phyloP scores from a whole-genome alignment of 768 basidiomycete genomes.

The Collybia nuda region DNA sequence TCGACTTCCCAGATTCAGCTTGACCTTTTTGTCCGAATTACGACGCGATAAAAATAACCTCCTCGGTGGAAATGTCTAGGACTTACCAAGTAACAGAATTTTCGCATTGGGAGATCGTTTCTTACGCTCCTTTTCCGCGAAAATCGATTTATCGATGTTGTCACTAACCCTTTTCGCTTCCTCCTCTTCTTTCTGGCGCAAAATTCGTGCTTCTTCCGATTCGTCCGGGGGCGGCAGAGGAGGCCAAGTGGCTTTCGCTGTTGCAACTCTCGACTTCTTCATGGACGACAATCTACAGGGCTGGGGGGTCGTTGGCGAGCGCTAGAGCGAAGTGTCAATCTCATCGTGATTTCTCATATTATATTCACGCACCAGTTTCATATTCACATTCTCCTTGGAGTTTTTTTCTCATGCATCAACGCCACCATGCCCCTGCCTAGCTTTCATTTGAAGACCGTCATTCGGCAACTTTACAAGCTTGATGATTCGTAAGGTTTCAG shows the following conservation, averaged over 20 bases:
- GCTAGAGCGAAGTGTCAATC: not conserved
- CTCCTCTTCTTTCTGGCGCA: slow-evolving; percentile 40
- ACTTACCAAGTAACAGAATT: slow-evolving; percentile 58
- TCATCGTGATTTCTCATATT: not conserved
- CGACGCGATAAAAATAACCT: not conserved
- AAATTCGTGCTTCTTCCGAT: slow-evolving; percentile 38
- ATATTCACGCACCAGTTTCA: slow-evolving; percentile 4
- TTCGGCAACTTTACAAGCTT: slow-evolving; percentile 1
- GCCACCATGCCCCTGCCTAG: slow-evolving; percentile 9
- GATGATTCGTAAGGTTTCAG: not conserved
- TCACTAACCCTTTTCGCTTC: slow-evolving; percentile 55
- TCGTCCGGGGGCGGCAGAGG: slow-evolving; percentile 31
- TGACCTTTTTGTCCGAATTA: slow-evolving; percentile 41
- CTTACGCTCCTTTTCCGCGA: slow-evolving; percentile 40
- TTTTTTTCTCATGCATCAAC: slow-evolving; percentile 4
- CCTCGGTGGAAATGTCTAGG: not conserved
- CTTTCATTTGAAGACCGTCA: not conserved
- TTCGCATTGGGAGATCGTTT: slow-evolving; percentile 40
- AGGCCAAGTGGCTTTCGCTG: slow-evolving; percentile 20
- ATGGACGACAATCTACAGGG: slow-evolving; percentile 3
- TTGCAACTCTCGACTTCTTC: slow-evolving; percentile 7
- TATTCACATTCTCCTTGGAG: slow-evolving; percentile 7
- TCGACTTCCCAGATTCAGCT: slow-evolving; percentile 69
- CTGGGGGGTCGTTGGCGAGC: not conserved
- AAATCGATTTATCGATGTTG: slow-evolving; percentile 52